These are phyloP conservation scores for Cyberlindnera mississippiensis DNA, from an alignment of 805 yeast species.

Conservation along the genomic window DNA sequence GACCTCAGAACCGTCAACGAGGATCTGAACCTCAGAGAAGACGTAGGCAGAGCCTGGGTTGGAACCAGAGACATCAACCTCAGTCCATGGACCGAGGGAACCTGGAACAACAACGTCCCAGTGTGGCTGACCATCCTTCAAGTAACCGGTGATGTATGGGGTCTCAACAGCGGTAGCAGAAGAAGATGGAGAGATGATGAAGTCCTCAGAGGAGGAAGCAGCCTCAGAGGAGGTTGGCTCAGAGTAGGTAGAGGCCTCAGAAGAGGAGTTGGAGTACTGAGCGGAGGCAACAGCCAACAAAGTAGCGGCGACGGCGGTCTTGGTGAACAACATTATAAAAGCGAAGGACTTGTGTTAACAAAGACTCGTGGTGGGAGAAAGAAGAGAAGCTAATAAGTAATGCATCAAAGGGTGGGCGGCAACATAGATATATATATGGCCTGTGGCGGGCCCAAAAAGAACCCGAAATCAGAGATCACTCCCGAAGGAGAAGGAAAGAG, in stretches of 20 bases:
- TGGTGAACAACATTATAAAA: slow-evolving; percentile 15
- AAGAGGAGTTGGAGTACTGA: slow-evolving; percentile 18
- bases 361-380: slow-evolving; percentile 4
- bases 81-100: slow-evolving; percentile 21
- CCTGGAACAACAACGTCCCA: slow-evolving; percentile 26
- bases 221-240: slow-evolving; percentile 12
- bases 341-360: slow-evolving; percentile 10
- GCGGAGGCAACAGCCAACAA: slow-evolving; percentile 18
- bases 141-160: slow-evolving; percentile 26
- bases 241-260: slow-evolving; percentile 10
- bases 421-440: background rate
- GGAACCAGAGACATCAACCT: slow-evolving; percentile 20
- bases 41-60: slow-evolving; percentile 20
- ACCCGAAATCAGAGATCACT: slow-evolving; percentile 1
- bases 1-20: slow-evolving; percentile 16
- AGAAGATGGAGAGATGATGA: slow-evolving; percentile 22
- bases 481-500: slow-evolving; percentile 2
- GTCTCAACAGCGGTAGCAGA: slow-evolving; percentile 15
- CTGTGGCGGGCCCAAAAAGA: too few relatives aligned
- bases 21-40: slow-evolving; percentile 17
- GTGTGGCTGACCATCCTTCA: slow-evolving; percentile 26
- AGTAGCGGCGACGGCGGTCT: slow-evolving; percentile 13
- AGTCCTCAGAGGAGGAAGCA: slow-evolving; percentile 17
- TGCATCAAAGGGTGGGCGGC: background rate
- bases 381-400: too few relatives aligned